Base-by-base conservation (phyloP, 148 eudicot species). In the Cornus controversa region DNA sequence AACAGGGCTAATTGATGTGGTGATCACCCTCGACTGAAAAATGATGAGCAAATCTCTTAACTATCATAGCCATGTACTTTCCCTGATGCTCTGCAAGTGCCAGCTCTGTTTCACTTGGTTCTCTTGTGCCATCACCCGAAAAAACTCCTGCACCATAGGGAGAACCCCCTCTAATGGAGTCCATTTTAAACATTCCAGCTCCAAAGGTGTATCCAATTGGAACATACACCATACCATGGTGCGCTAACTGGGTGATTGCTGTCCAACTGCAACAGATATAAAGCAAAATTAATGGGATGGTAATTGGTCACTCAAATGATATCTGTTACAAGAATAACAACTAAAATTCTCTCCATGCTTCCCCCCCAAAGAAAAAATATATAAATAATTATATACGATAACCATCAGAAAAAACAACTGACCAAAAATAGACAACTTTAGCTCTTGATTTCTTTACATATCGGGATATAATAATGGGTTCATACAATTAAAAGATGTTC, bases 91-190 rank as follows among this genome's bases (percentile, higher is more conserved):
- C 90, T 10, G 93, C 96, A 11, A 89, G 89, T 28, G 87, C 86
- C 26, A 91, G 78, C 79, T 91, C 96, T 0, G 88, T 79, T 70
- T 88, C 88, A 20, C 82, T 85, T 22, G 93, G 86, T 79, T 86
- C 85, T 74, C 90, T 78, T 28, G 89, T 83, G 11, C 96, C 93
- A 66, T 91, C 93, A 1, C 96, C 96, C 8, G 90, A 89, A 65
- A 83, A 91, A 34, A 87, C 91, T 75, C 93, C 96, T 22, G 93
- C 93, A 72, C 96, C 96, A 54, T 91, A 91, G n/a, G 96, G 93
- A 3, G 91, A 82, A 42, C 96, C 96, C 26, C 96, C 96, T 85
- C 90, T 84, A 67, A 87, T 85, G 22, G 87, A 54, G 70, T 91
- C 96, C 93, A 91, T 86, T 84, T 81, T 86, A 77, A 91, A 91